Evolutionary conservation across 306 rosid genomes (phyloP).

Genomic region (Canavalia ensiformis): DNA sequence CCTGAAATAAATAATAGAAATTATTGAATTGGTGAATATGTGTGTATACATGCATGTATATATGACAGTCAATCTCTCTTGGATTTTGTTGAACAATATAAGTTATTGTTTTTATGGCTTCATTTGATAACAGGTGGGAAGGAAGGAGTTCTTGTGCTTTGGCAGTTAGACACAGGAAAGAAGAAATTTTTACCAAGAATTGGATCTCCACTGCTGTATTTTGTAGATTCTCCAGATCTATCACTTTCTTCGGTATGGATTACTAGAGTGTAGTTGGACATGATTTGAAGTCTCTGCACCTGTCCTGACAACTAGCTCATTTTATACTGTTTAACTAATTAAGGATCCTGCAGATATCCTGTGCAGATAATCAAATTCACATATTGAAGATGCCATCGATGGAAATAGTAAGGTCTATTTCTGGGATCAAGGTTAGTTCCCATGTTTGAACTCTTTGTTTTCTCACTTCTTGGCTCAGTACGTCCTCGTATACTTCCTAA

Average conservation of each 20-base stretch:
- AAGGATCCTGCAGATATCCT: conserved; percentile 73
- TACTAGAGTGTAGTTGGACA: conserved; percentile 26
- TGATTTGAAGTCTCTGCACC: conserved; percentile 14
- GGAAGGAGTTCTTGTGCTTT: conserved; percentile 95
- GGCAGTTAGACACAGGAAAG: conserved; percentile 94
- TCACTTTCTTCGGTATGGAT: conserved; percentile 79
- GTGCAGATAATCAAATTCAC: conserved; percentile 94
- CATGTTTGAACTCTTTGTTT: conserved; percentile 17
- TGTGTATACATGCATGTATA: neutral
- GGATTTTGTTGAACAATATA: neutral
- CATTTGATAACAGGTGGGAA: conserved; percentile 72
- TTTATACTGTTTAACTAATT: conserved; percentile 60
- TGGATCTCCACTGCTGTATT: conserved; percentile 90
- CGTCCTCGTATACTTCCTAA: conserved; percentile 25
- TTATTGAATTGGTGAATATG: neutral
- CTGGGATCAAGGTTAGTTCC: conserved; percentile 92
- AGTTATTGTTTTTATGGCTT: conserved; percentile 49
- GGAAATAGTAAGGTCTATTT: conserved; percentile 87
- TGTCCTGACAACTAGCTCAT: conserved; percentile 39
- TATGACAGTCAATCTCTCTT: neutral
- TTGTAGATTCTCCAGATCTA: conserved; percentile 83
- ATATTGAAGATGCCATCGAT: conserved; percentile 83
- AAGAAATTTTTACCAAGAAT: conserved; percentile 83
- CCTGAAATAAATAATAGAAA: conserved; percentile 10
- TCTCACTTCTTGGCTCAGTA: conserved; percentile 23